Base-by-base conservation (phyloP, 805 yeast species). In the Nakazawaea laoshanensis region DNA sequence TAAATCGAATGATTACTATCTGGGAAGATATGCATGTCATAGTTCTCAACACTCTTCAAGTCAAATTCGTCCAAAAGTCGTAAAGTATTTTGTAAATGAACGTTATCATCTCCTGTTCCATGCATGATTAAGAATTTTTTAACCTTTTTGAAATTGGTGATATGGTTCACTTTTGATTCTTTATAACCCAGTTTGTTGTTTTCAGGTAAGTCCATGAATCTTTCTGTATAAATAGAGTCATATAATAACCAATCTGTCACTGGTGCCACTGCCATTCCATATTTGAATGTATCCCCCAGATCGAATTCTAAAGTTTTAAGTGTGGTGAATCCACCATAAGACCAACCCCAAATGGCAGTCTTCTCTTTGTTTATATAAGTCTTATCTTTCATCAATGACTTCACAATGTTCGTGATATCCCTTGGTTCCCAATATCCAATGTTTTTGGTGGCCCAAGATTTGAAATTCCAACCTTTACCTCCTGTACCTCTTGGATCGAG, bases 1-100 rank as follows among this genome's bases (percentile, higher is more conserved):
- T 55, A 56, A 28, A 92, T 89, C 29, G 78, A 66, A 53, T 92
- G 98, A 49, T 88, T 89, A 16, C 94, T 82, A 53, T 92, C 98
- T 0, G 98, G 97, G 58, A 79, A 92, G 10, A 87, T 69, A 44
- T 78, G 87, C 60, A 87, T 65, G 47, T 92, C 98, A 49, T 77
- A 92, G 49, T 83, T 83, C 37, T 72, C 77, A n/a, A 81, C 69
- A 7, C 40, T 42, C 20, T 46, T 40, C 30, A 59, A 24, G 46
- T 80, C 71, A 36, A 83, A 64, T 17, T 68, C 53, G 48, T 83
- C 88, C 8, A 82, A 35, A 9, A 82, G 58, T 48, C 69, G 67
- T 37, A 70, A 62, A 3, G 83, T 68, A 49, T 83, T 82, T 47
- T 80, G 86, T 34, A 78, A 59, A 53, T 83, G 94, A 12, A 83